Evolutionary conservation across 192 early-diverging fungal species (phyloP), one percentile per base, ranked within the genome.

Genomic region (Geranomyces michiganensis): DNA sequence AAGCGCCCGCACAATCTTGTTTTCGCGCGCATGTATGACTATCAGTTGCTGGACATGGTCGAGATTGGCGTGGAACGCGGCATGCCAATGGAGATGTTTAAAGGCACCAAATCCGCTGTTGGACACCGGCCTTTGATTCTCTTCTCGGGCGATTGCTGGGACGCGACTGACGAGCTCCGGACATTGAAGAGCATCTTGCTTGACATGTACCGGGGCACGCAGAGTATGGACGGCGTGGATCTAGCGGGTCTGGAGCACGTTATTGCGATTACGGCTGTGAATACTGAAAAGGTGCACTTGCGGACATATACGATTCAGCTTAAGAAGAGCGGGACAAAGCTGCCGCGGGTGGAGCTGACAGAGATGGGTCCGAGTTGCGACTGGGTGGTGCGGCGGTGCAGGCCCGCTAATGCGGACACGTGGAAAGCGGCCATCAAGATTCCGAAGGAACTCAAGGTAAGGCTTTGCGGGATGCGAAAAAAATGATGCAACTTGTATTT

Each of bases 1-100:
- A 99, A 99, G 80, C 84, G 96, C 64, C 96, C 97, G 22, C 89
- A 98, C 76, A 97, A 96, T 78, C 79, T 99, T 67, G 87, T 90
- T 1, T 88, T 99, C 66, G 89, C 90, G 10, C 88, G 97, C 29
- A 95, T 89, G 81, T 99, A 96, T 83, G 90, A 99, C 75, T 85
- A 94, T 79, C 91, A 94, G 74, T 76, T 98, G 47, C 79, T 99
- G 69, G 96, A 99, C 71, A 96, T 98, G 94, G 78, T 96, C 44
- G 97, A 99, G 78, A 75, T 99, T 44, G 92, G 93, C 8, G 84
- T 99, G 19, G 88, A 90, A 64, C 80, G 87, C 30, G 85, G 85
- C 44, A 77, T 82, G 29, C 76, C 91, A 0, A 90, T 94, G 84
- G 81, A 82, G 51, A 85, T 88, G 36, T 90, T 95, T 70, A 91